Evolutionary conservation across 2,329 filamentous ascomycete species (phyloP).

Genomic region (Cercospora zeae-maydis): DNA sequence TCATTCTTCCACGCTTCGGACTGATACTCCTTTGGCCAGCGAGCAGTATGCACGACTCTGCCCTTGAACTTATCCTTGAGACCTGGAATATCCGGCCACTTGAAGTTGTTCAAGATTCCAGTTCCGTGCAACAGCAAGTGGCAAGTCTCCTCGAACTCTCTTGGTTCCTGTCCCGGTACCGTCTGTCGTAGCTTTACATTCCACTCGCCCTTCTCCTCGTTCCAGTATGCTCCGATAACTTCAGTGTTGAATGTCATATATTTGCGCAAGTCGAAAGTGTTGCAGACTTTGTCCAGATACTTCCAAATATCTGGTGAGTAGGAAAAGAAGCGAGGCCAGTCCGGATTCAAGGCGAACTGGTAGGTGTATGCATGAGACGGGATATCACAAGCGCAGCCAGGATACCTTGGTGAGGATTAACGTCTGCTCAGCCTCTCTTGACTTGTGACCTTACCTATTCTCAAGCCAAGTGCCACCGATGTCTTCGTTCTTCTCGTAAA

Average conservation of each 20-base stretch:
- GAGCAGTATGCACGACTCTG: slow-evolving; percentile 43
- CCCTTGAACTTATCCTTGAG: slow-evolving; percentile 47
- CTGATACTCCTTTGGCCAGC: slow-evolving; percentile 47
- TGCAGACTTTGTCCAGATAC: slow-evolving; percentile 49
- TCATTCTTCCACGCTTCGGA: slow-evolving; percentile 44
- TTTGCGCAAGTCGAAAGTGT: slow-evolving; percentile 49
- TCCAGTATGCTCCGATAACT: slow-evolving; percentile 48
- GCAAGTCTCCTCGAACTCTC: slow-evolving; percentile 45
- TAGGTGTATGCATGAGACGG: slow-evolving; percentile 36
- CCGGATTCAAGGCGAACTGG: slow-evolving; percentile 36
- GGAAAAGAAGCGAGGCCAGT: slow-evolving; percentile 49
- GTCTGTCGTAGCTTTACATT: slow-evolving; percentile 47
- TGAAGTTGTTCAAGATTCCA: slow-evolving; percentile 38
- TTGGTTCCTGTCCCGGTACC: slow-evolving; percentile 32
- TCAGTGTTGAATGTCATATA: slow-evolving; percentile 53
- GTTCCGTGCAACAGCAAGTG: slow-evolving; percentile 45
- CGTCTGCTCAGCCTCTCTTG: neutral
- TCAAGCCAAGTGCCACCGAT: slow-evolving; percentile 48
- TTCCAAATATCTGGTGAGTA: slow-evolving; percentile 47
- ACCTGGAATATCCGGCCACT: slow-evolving; percentile 40
- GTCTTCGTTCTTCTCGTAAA: slow-evolving; percentile 49
- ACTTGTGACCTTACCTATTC: slow-evolving; percentile 37
- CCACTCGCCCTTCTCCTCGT: slow-evolving; percentile 50
- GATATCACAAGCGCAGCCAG: slow-evolving; percentile 45
- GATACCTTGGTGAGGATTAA: slow-evolving; percentile 16